Conservation (phyloP, 257 asterid genomes). For the Salvia splendens region DNA sequence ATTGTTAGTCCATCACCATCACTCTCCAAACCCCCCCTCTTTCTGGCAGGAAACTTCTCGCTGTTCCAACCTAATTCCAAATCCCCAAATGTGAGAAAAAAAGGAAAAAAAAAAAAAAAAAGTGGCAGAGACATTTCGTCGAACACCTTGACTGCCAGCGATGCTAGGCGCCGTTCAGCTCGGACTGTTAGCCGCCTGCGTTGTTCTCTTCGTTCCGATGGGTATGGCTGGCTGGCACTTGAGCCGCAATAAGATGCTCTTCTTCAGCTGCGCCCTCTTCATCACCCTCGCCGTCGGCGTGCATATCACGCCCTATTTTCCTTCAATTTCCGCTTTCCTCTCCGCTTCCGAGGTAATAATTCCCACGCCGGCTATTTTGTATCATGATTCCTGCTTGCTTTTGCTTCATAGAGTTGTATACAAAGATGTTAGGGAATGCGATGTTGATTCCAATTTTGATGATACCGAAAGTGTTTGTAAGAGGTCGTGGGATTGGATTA, state of each 20-base stretch:
- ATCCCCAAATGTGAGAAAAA: slow-evolving; percentile 25
- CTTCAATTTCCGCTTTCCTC: slow-evolving; percentile 53
- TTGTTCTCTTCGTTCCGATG: slow-evolving; percentile 88
- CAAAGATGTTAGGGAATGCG: slow-evolving; percentile 38
- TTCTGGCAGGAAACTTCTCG: slow-evolving; percentile 5
- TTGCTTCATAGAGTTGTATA: slow-evolving; percentile 55
- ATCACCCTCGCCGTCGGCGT: slow-evolving; percentile 95
- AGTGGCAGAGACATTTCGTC: slow-evolving; percentile 20
- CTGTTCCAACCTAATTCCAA: slow-evolving; percentile 30
- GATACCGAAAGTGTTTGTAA: slow-evolving; percentile 26
- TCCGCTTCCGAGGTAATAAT: slow-evolving; percentile 42
- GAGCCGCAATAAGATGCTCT: slow-evolving; percentile 93
- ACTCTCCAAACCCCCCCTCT: slow-evolving; percentile 26
- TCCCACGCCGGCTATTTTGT: slow-evolving; percentile 33
- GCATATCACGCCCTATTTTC: slow-evolving; percentile 85
- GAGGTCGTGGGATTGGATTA: slow-evolving; percentile 76
- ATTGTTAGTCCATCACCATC: slow-evolving; percentile 39
- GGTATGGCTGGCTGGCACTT: slow-evolving; percentile 99
- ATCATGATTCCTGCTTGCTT: slow-evolving; percentile 65
- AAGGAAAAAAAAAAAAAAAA: too few relatives aligned
- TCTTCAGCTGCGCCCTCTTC: slow-evolving; percentile 95
- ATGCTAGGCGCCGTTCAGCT: slow-evolving; percentile 90
- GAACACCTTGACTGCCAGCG: slow-evolving; percentile 31
- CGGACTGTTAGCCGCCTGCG: slow-evolving; percentile 82
- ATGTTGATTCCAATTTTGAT: slow-evolving; percentile 27